These are phyloP conservation scores for Verruconis gallopava DNA, from an alignment of 2,329 filamentous ascomycete genomes.

Conservation along the genomic window DNA sequence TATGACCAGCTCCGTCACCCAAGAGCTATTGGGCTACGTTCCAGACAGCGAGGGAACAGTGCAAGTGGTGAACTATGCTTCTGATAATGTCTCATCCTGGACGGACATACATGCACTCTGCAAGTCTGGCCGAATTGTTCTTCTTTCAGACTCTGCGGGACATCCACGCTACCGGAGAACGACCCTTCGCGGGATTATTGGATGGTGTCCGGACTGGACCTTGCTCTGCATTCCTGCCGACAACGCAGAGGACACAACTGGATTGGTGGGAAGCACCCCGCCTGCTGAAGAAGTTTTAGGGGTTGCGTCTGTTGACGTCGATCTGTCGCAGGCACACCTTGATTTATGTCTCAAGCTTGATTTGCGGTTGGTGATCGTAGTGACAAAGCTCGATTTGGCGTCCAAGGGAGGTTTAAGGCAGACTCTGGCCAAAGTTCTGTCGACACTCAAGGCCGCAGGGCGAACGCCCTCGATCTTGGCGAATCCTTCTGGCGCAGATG, in stretches of 20 bases:
- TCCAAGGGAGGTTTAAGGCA: conserved; percentile 57
- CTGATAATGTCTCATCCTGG: conserved; percentile 82
- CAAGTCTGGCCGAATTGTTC: conserved; percentile 62
- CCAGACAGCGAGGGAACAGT: conserved; percentile 18
- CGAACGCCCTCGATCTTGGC: conserved; percentile 53
- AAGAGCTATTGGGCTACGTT: conserved; percentile 78
- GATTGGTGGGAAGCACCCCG: conserved; percentile 32
- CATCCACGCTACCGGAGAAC: conserved; percentile 82
- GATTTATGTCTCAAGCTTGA: conserved; percentile 72
- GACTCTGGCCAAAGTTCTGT: conserved; percentile 60
- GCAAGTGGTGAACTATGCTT: conserved; percentile 68
- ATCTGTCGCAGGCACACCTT: conserved; percentile 67
- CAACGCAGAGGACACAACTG: conserved; percentile 41
- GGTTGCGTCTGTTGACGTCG: conserved; percentile 40
- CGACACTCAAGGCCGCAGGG: conserved; percentile 62
- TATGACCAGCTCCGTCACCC: conserved; percentile 85
- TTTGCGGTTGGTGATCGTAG: conserved; percentile 64
- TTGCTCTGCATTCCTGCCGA: conserved; percentile 78
- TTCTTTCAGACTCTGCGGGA: conserved; percentile 84
- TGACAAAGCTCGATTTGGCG: conserved; percentile 85
- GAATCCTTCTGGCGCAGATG: conserved; percentile 12
- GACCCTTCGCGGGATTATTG: conserved; percentile 76
- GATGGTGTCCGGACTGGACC: conserved; percentile 93
- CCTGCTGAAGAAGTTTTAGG: conserved; percentile 40
- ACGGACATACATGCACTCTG: conserved; percentile 79